A percentile compares a stretch with the other conserved stretches of the same genome.
Conservation (phyloP, 495 filamentous ascomycete species). For the Xylaria venustula region DNA sequence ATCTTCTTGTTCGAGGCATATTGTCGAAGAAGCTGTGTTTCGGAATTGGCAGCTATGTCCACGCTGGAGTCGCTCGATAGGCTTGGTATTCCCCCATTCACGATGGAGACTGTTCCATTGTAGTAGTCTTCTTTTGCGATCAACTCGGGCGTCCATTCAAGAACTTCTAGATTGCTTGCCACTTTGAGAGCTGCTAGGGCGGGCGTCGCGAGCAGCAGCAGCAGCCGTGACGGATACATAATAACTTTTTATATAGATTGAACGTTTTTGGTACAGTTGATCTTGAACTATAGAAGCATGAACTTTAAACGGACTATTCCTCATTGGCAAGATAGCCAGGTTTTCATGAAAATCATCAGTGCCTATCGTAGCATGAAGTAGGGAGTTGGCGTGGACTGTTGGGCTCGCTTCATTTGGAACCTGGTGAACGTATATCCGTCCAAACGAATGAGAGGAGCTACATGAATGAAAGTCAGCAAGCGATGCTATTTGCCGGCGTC, state of each 20-base stretch:
- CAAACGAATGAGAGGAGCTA: not conserved
- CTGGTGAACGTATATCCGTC: not conserved
- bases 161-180: constrained; percentile 6
- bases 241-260: not conserved
- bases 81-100: constrained; percentile 33
- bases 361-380: not conserved
- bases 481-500: not conserved
- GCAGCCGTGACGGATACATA: not conserved
- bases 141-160: constrained; percentile 35
- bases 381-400: not conserved
- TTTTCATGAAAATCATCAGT: not conserved
- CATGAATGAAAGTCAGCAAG: not conserved
- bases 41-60: constrained; percentile 39
- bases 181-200: not conserved
- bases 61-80: constrained; percentile 26
- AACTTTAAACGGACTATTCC: not conserved
- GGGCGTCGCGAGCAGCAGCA: not conserved
- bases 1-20: constrained; percentile 38
- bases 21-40: constrained; percentile 44
- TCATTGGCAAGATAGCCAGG: not conserved
- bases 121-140: constrained; percentile 13
- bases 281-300: not conserved
- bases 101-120: constrained; percentile 22
- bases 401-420: not conserved
- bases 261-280: not conserved